Evolutionary conservation across 177 flowering plant genomes (phyloP), one percentile per base, ranked within the genome.

Genomic region (Vitis hybrid): DNA sequence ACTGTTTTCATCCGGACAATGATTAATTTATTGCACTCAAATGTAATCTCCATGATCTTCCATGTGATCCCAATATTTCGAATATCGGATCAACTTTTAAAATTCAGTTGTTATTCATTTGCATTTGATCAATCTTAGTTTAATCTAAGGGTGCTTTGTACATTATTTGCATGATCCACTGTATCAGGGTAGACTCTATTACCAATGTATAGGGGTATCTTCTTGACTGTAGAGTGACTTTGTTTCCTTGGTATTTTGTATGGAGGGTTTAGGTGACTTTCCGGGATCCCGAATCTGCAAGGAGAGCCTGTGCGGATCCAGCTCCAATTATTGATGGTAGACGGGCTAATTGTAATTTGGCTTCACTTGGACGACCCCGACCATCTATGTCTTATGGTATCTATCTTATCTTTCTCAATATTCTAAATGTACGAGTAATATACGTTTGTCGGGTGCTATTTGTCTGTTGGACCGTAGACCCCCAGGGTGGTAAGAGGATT

Each of bases 221-320:
- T 51, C 9, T 8, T 57, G 50, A n/a, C 32, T 32, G 35, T 52
- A 9, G 72, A 75, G 74, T 86, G 88, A 85, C 78, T 75, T 79
- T 72, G 65, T 75, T 72, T 72, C 51, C 54, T 65, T 72, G 64
- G 72, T 72, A 52, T 73, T 79, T 79, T 84, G 68, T 81, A 68
- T 83, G 88, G 92, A 82, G 87, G 91, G 84, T 81, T 78, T 87
- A 94, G 98, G 98, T 94, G 80, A 94, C 97, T 75, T 94, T 94
- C 76, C 91, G 89, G 62, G 93, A 90, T 58, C 89, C 95, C 12
- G 97, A 94, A 52, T 81, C 95, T 70, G 97, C 97, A 21, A 85
- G 86, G 85, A 85, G 90, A 76, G 93, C 99, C 35, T 91, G 95
- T 71, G 83, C 75, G 76, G 97, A 94, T 85, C 97, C 98, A 27